Evolutionary conservation across 176 grass and related monocot genomes (phyloP), one percentile per base, ranked within the genome.

Genomic region (Cenchrus americanus): DNA sequence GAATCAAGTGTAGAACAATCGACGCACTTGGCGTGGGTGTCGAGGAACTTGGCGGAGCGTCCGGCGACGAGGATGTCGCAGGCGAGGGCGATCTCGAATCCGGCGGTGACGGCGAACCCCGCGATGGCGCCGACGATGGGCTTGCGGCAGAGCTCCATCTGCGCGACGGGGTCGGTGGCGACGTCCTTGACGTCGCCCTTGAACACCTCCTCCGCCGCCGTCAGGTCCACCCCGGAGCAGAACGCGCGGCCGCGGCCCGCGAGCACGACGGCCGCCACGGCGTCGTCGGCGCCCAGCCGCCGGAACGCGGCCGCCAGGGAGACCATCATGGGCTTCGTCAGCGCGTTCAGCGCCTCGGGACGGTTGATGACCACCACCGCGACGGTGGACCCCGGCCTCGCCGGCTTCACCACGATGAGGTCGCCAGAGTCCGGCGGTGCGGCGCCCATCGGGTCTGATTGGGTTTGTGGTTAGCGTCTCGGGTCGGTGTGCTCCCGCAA

Each of bases 351-450:
- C 24, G 96, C 88, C n/a, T 69, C 69, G 13, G 96, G 93, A 0
- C 96, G 96, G 91, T 98, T 98, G 52, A 98, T 98, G 87, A 89
- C 93, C 30, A 98, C 88, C 27, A 95, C 87, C 68, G 91, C 93
- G 21, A 98, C 78, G n/a, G 83, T 21, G 46, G 89, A 91, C 18
- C 87, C 86, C 6, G 80, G 80, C 43, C 42, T 73, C 62, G 81
- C 88, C 64, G 81, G 86, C 40, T 73, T 78, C 49, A 94, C 90
- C 50, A 71, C n/a, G 57, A 97, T 97, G 50, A 94, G 90, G 55
- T 94, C 90, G 51, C 88, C 79, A 73, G 88, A 78, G 59, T 85
- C 88, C 67, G 59, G 42, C 21, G 80, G 66, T 42, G 73, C 14
- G 57, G 91, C 55, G 23, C 0, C 73, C 86, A 92, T 89, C 61